Conservation (phyloP, 345 rosid genomes). For the Eucalyptus marginata region DNA sequence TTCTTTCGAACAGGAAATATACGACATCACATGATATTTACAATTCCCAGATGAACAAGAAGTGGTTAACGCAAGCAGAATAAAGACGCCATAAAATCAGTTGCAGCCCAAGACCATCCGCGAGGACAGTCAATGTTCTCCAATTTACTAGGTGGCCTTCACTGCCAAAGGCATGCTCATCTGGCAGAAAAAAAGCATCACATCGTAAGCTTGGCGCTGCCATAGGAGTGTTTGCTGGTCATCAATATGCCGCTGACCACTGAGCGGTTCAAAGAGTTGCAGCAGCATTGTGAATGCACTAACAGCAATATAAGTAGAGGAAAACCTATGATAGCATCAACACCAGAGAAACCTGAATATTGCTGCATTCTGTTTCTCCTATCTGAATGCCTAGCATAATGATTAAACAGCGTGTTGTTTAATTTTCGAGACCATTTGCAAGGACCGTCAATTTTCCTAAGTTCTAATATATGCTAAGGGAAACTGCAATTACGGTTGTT, state of each 20-base stretch:
- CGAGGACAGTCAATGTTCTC: background rate
- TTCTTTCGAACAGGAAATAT: background rate
- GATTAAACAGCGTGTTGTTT: background rate
- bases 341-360: background rate
- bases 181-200: background rate
- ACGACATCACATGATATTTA: background rate
- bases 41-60: background rate
- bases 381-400: background rate
- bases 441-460: no score
- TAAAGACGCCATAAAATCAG: background rate
- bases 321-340: background rate
- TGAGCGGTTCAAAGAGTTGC: background rate
- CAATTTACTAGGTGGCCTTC: background rate
- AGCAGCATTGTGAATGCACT: background rate
- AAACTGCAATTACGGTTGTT: no score
- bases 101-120: background rate
- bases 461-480: no score
- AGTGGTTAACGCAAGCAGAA: background rate
- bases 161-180: background rate
- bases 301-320: background rate
- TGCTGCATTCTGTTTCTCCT: background rate
- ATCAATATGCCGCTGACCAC: no score
- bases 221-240: background rate
- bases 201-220: background rate
- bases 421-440: no score